Base-by-base conservation (phyloP, 2,329 filamentous ascomycete species). In the Herpotrichia juniperi region DNA sequence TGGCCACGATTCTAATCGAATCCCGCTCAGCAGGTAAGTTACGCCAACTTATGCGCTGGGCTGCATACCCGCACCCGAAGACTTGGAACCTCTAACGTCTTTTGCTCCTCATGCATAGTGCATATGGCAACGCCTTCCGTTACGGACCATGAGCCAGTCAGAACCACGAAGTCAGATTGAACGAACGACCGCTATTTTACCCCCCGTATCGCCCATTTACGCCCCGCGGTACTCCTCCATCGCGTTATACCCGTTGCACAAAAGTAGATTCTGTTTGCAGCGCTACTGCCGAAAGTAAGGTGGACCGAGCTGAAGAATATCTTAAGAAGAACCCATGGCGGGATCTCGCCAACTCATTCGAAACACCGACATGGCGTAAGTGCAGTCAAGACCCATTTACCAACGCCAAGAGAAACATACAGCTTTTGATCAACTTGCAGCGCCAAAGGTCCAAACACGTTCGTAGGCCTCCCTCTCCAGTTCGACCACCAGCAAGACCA, bases 281-380 rank as follows among this genome's bases (percentile, higher is more conserved):
- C 8, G 24, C 42, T 31, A 17, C 31, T 12, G 12, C 26, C 24
- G 9, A 17, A 4, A 21, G 42, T 44, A 12, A 31, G 42, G 31
- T 26, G 25, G 42, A 31, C 5, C 42, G 25, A 30, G 31, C 8
- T 5, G n/a, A 31, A 4, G 26, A 31, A 26, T 30, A 44, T 12
- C 24, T 44, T 44, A 42, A 42, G 26, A 42, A 42, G 24, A 42
- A 42, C 6, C 39, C 39, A 4, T n/a, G n/a, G n/a, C n/a, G n/a
- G n/a, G n/a, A n/a, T n/a, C n/a, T n/a, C n/a, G n/a, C n/a, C n/a
- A n/a, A n/a, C n/a, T n/a, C n/a, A n/a, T n/a, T n/a, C n/a, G n/a
- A n/a, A n/a, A n/a, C n/a, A n/a, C n/a, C n/a, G n/a, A n/a, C n/a
- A n/a, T n/a, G n/a, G n/a, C n/a, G n/a, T n/a, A n/a, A n/a, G n/a